Evolutionary conservation across 2,329 filamentous ascomycete species (phyloP), one percentile per base, ranked within the genome.

Genomic region (Coccinonectria pachysandricola): DNA sequence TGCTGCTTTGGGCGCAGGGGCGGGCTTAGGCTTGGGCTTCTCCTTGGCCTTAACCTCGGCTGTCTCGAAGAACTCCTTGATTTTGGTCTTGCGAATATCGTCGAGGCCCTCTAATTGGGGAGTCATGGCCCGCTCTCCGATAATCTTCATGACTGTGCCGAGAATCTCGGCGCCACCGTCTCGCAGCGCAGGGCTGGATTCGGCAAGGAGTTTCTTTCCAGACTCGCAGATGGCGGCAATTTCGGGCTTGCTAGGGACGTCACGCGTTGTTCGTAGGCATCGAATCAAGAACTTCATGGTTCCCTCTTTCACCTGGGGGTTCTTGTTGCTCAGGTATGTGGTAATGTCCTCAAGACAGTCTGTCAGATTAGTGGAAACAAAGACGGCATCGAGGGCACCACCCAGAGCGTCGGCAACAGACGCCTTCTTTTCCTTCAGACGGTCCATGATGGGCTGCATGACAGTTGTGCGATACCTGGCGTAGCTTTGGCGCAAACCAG

Each of bases 121-220:
- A 21, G 81, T 85, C 91, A 98, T 98, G 27, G 83, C 83, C 31
- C 91, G 75, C 55, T 98, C 92, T 21, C 91, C 88, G 61, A 96
- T 83, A 29, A 98, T 96, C 61, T 96, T 98, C 91, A 95, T 96
- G 25, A 98, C 57, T 0, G 87, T 94, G 37, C 92, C 91, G 3
- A 98, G 64, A 17, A 91, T 77, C 54, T 98, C 91, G 9, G 87
- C 87, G 52, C 87, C 91, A 15, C 85, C 86, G 24, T 88, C 79
- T 56, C 91, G 75, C 32, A 93, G 73, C 3, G 71, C 78, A 43
- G 92, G 87, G 41, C 78, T 87, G 0, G 84, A 88, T 51, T 98
- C 91, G 0, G 87, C 79, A 10, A 98, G 65, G 6, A 96, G 64
- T 54, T 94, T 96, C 48, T 88, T 95, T 15, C 76, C 78, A 1